Evolutionary conservation across 768 basidiomycete species (phyloP).

Genomic region (Suillus subalutaceus): DNA sequence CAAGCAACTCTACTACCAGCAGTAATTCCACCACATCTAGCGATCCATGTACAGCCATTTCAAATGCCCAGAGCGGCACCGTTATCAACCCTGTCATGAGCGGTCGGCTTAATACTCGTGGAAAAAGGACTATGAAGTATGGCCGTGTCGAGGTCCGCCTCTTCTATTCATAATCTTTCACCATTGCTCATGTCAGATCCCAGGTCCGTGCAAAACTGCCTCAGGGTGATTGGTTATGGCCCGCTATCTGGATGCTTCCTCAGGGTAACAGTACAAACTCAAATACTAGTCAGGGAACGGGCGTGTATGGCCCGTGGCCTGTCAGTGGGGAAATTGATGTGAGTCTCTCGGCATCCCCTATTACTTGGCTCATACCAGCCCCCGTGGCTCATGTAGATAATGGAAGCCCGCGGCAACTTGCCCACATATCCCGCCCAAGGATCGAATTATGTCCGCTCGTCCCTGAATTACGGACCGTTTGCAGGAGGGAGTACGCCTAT

Average conservation of each 20-base stretch:
- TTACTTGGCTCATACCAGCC: neutral
- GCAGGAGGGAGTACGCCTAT: slow-evolving; percentile 35
- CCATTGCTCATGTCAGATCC: neutral
- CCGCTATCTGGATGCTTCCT: slow-evolving; percentile 37
- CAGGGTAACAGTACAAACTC: slow-evolving; percentile 22
- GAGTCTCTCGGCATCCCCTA: slow-evolving; percentile 29
- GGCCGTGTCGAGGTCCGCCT: slow-evolving; percentile 55
- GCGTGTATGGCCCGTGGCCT: slow-evolving; percentile 47
- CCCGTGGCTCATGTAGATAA: slow-evolving; percentile 38
- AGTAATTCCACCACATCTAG: slow-evolving; percentile 14
- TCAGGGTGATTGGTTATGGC: slow-evolving; percentile 46
- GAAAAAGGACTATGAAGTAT: slow-evolving; percentile 50
- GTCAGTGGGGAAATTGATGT: slow-evolving; percentile 62
- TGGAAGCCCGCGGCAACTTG: slow-evolving; percentile 55
- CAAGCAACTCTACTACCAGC: no score
- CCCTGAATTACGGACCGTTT: slow-evolving; percentile 71
- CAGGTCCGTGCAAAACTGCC: slow-evolving; percentile 65
- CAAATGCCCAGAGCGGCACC: slow-evolving; percentile 33
- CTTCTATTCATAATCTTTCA: neutral
- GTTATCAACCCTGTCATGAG: slow-evolving; percentile 57
- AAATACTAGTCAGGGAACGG: slow-evolving; percentile 15
- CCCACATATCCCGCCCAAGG: slow-evolving; percentile 46
- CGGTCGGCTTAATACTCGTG: slow-evolving; percentile 56
- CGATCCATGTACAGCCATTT: slow-evolving; percentile 49
- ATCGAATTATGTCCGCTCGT: slow-evolving; percentile 52